Conservation (phyloP, 371 early-diverging fungal genomes). For the Actinomortierella ambigua region DNA sequence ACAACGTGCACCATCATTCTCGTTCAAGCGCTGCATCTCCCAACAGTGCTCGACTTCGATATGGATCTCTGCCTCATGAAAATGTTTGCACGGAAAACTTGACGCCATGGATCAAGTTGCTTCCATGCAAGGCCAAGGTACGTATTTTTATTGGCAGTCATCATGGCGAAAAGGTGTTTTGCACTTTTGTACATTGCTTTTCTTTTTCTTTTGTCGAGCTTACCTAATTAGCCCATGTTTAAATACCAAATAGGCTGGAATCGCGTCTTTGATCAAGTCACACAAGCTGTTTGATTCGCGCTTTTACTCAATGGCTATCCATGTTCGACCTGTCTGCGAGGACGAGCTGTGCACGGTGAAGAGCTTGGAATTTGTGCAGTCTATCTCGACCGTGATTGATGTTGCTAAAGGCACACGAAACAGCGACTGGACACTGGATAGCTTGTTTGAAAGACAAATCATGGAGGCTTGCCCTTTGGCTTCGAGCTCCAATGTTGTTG, state of each 20-base stretch:
- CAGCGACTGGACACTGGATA: slow-evolving; percentile 75
- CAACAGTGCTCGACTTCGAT: slow-evolving; percentile 53
- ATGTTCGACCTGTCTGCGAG: slow-evolving; percentile 61
- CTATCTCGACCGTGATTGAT: slow-evolving; percentile 75
- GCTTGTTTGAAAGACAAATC: slow-evolving; percentile 67
- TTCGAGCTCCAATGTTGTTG: slow-evolving; percentile 52
- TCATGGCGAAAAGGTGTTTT: too few relatives aligned
- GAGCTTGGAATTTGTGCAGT: slow-evolving; percentile 59
- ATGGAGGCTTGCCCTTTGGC: slow-evolving; percentile 70
- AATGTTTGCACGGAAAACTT: slow-evolving; percentile 97
- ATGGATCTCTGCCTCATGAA: slow-evolving; percentile 87
- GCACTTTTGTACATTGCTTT: too few relatives aligned
- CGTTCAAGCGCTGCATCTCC: neutral
- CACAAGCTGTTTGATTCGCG: slow-evolving; percentile 88
- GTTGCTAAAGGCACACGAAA: slow-evolving; percentile 65
- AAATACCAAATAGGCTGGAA: slow-evolving; percentile 83
- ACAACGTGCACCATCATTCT: slow-evolving; percentile 45
- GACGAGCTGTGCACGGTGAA: slow-evolving; percentile 34
- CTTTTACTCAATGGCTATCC: slow-evolving; percentile 89
- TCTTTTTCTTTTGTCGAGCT: too few relatives aligned
- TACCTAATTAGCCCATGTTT: too few relatives aligned
- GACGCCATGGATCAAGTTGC: slow-evolving; percentile 94
- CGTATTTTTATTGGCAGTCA: too few relatives aligned
- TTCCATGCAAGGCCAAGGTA: slow-evolving; percentile 92
- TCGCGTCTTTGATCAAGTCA: slow-evolving; percentile 85